phyloP scores from a whole-genome alignment of 2,329 filamentous ascomycete genomes.

The Colletotrichum shisoi region DNA sequence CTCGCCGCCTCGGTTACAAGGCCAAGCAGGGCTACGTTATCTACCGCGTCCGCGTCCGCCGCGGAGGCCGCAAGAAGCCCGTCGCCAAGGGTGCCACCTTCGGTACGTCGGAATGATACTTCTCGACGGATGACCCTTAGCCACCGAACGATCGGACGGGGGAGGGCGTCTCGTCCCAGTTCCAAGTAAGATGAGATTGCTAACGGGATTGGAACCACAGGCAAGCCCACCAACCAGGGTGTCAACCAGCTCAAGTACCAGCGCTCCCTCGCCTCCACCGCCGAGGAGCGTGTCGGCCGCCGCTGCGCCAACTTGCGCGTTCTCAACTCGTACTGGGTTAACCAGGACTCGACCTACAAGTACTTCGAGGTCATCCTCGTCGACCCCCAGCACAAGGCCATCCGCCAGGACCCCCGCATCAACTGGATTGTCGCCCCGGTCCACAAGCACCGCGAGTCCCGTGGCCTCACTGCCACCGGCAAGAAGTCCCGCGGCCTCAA shows the following conservation, averaged over 20 bases:
- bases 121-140: background rate
- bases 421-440: conserved; percentile 99
- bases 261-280: conserved; percentile 95
- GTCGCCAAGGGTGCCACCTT: conserved; percentile 98
- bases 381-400: conserved; percentile 99
- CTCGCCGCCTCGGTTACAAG: conserved; percentile 99
- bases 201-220: conserved; percentile 57
- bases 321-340: conserved; percentile 99
- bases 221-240: conserved; percentile 99
- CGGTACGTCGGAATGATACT: conserved; percentile 67
- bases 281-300: conserved; percentile 99
- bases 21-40: conserved; percentile 99
- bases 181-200: conserved; percentile 17
- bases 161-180: background rate
- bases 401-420: conserved; percentile 98
- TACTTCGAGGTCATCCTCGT: conserved; percentile 99
- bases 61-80: conserved; percentile 98
- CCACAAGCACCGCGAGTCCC: conserved; percentile 99
- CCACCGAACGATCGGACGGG: background rate
- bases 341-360: conserved; percentile 99
- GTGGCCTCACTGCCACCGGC: conserved; percentile 96
- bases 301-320: conserved; percentile 99
- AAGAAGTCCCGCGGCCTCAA: conserved; percentile 99
- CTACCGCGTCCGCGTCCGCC: conserved; percentile 98
- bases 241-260: conserved; percentile 99